Base-by-base conservation (phyloP, 1,284 basidiomycete species). In the Boletus hoseneyae region DNA sequence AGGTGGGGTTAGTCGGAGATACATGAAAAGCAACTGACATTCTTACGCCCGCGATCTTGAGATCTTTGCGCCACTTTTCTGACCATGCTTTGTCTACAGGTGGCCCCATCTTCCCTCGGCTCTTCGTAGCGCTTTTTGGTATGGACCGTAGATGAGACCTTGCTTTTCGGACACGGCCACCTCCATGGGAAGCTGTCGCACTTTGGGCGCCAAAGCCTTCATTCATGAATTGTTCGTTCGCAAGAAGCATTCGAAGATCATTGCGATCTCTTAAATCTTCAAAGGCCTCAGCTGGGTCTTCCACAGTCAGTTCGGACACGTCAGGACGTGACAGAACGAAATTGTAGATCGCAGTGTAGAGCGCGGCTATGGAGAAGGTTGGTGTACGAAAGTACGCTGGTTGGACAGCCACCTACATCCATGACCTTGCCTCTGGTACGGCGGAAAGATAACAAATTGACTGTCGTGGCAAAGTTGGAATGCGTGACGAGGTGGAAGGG, bases 261-360 rank as follows among this genome's bases (percentile, higher is more conserved):
- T 90, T 90, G 43, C 90, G 85, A 70, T 99, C 97, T 32, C 96
- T 80, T 47, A 99, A 76, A 63, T 97, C 93, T 66, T 97, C 94
- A 63, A 97, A 96, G 9, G 90, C 88, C 70, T 99, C 96, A 0
- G 93, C 93, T 0, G 96, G 96, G 66, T 99, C 96, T 73, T 99
- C 96, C 18, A 99, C 90, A 0, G 94, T 97, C 46, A 99, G 74
- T 68, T 99, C 96, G 10, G 87, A 83, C 30, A 97, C 83, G 38
- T 79, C 73, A 0, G 83, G 72, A 35, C 83, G 78, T 7, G 76
- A 71, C 33, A 91, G 70, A 44, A 90, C 79, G 64, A 90, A 80
- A 61, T 86, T 79, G 71, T 95, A 96, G 39, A 96, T 87, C 1
- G 92, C 82, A 27, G 75, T 82, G 74, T 98, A 99, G 11, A 99